Conservation (phyloP, 1,139 yeast species). For the Hansenula lynferdii region DNA sequence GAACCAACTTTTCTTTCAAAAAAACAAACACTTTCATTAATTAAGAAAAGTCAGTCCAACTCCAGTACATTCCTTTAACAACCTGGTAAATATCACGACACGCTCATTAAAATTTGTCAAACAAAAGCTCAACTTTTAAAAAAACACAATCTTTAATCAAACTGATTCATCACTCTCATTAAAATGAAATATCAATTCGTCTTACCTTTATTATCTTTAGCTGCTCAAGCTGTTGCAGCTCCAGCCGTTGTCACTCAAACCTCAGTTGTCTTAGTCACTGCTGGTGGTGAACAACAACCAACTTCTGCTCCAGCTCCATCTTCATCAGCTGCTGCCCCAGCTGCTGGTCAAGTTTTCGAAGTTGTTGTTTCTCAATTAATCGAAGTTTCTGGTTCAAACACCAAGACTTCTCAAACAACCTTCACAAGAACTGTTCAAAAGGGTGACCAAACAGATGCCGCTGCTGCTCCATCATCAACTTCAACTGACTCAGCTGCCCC, state of each 20-base stretch:
- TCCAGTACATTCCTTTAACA: too few relatives aligned
- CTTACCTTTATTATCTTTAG: slow-evolving; percentile 24
- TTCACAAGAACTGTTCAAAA: too few relatives aligned
- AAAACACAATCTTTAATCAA: not conserved
- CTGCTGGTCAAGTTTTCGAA: slow-evolving; percentile 18
- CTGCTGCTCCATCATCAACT: not conserved
- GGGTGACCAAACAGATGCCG: slow-evolving; percentile 3
- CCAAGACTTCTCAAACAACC: slow-evolving; percentile 16
- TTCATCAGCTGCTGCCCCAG: slow-evolving; percentile 12
- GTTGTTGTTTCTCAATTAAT: slow-evolving; percentile 22
- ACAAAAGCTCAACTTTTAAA: not conserved
- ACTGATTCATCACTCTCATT: not conserved
- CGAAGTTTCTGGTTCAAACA: slow-evolving; percentile 13
- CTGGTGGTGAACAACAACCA: slow-evolving; percentile 7
- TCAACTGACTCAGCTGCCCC: not conserved
- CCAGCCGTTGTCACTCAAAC: slow-evolving; percentile 32
- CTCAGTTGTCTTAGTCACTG: slow-evolving; percentile 26
- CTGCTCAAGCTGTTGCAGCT: slow-evolving; percentile 29
- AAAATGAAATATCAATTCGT: slow-evolving; percentile 18
- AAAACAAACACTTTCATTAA: too few relatives aligned
- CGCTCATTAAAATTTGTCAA: too few relatives aligned
- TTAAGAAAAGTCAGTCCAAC: too few relatives aligned
- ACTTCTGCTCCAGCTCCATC: slow-evolving; percentile 11
- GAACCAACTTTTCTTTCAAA: too few relatives aligned
- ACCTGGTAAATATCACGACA: too few relatives aligned